These are phyloP conservation scores for Trichophyton benhamiae DNA, from an alignment of 2,329 filamentous ascomycete genomes.

Conservation along the genomic window DNA sequence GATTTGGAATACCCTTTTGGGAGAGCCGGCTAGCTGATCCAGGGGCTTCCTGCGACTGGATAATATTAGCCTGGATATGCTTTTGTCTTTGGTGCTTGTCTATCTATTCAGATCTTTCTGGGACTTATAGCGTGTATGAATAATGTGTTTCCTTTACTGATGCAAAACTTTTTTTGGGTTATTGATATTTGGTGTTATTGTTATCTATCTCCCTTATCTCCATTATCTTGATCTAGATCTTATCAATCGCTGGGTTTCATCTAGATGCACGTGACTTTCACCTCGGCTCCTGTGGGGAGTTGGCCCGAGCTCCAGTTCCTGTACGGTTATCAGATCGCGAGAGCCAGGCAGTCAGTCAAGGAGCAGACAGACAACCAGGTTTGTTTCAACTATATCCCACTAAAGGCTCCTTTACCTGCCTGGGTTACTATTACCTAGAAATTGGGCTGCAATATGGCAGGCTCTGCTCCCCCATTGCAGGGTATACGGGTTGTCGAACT, in stretches of 20 bases:
- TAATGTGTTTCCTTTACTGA: neutral
- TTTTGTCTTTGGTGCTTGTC: neutral
- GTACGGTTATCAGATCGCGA: neutral
- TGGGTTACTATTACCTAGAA: neutral
- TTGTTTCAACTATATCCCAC: neutral
- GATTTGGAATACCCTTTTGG: neutral
- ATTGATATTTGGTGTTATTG: neutral
- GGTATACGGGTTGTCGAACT: slow-evolving; percentile 20
- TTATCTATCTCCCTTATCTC: neutral
- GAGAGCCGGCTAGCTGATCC: neutral
- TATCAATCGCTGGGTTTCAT: neutral
- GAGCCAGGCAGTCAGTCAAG: neutral
- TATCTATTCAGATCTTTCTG: neutral
- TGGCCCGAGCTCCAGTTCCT: neutral
- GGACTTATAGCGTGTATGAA: neutral
- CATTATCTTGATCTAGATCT: neutral
- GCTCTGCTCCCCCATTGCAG: slow-evolving; percentile 13
- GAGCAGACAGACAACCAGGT: neutral
- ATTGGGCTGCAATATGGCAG: neutral
- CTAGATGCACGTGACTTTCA: neutral
- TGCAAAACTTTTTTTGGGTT: neutral
- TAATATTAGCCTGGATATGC: neutral
- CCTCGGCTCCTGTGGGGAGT: neutral
- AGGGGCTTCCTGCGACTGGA: neutral
- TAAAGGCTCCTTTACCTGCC: neutral